Base-by-base conservation (phyloP, 2,329 filamentous ascomycete species). In the Fonsecaea multimorphosa region DNA sequence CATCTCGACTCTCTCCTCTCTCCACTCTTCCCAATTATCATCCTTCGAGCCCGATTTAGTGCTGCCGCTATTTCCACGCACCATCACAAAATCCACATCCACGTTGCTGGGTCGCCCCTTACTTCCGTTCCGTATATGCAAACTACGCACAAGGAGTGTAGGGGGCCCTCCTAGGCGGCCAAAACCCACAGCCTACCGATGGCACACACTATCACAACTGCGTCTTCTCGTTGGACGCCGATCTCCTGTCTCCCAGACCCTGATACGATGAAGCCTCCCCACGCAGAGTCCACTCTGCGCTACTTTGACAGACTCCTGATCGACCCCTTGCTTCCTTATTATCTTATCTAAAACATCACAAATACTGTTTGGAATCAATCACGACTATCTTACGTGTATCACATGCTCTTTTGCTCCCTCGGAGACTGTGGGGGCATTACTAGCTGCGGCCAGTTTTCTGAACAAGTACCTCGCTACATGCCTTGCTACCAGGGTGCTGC, bases 21-120 rank as follows among this genome's bases (percentile, higher is more conserved):
- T 22, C n/a, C 57, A 44, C 57, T 24, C 29, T 58, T 27, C 31
- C 44, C n/a, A n/a, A n/a, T n/a, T 49, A 3, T 24, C 44, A 24
- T 49, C 11, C 44, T 49, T 24, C 44, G 11, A 24, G 16, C 44
- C 44, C 19, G 44, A 16, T 5, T 24, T 49, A 24, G 22, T 24
- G 19, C 44, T 49, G 44, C 44, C 24, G 44, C 44, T 3, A 49
- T 24, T 49, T 19, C 22, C 19, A 49, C 19, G 44, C 44, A 16
- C 44, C 9, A 24, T 24, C 22, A 24, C 44, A 49, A 19, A 19
- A 44, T 31, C 58, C 31, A 36, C 44, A 52, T 46, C 58, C 58
- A 60, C 58, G 44, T 60, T 60, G n/a, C 12, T 51, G 58, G 58
- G 44, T 40, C 57, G 38, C 58, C 14, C n/a, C 40, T 51, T 38